Percentiles rank a stretch among this genome's conserved stretches.
These are phyloP conservation scores for Chionographis japonica DNA, from an alignment of 106 monocot species.

Conservation along the genomic window DNA sequence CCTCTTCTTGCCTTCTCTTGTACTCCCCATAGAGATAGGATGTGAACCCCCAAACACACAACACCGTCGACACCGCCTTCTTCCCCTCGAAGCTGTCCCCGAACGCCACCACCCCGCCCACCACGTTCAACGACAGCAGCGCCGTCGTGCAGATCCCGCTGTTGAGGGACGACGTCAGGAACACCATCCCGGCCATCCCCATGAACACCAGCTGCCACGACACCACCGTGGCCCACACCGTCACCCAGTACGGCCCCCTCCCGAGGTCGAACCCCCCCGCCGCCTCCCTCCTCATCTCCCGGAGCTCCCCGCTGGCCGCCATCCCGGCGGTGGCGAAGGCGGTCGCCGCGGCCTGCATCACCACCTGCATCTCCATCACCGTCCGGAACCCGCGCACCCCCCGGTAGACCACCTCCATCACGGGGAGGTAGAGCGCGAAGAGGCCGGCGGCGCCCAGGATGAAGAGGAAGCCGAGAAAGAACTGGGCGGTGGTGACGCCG, in stretches of 20 bases:
- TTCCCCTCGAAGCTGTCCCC: conserved; percentile 44
- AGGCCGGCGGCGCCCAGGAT: conserved; percentile 56
- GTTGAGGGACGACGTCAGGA: conserved; percentile 62
- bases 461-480: conserved; percentile 50
- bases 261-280: conserved; percentile 33
- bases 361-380: conserved; percentile 66
- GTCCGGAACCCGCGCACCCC: conserved; percentile 22
- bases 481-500: conserved; percentile 29
- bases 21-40: conserved; percentile 76
- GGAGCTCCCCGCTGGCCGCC: conserved; percentile 21
- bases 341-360: conserved; percentile 69
- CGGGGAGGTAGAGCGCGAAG: conserved; percentile 61
- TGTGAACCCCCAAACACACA: conserved; percentile 66
- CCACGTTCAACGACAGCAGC: conserved; percentile 44
- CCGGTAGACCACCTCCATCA: conserved; percentile 55
- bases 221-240: conserved; percentile 18
- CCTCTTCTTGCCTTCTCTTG: conserved; percentile 14
- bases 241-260: conserved; percentile 28
- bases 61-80: conserved; percentile 51
- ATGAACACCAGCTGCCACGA: conserved; percentile 67
- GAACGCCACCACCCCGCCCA: conserved; percentile 57
- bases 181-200: conserved; percentile 69
- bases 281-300: conserved; percentile 24
- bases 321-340: conserved; percentile 34
- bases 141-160: conserved; percentile 81